Evolutionary conservation across 2,329 filamentous ascomycete genomes (phyloP).

Genomic region (Penicillium fuscoglaucum): DNA sequence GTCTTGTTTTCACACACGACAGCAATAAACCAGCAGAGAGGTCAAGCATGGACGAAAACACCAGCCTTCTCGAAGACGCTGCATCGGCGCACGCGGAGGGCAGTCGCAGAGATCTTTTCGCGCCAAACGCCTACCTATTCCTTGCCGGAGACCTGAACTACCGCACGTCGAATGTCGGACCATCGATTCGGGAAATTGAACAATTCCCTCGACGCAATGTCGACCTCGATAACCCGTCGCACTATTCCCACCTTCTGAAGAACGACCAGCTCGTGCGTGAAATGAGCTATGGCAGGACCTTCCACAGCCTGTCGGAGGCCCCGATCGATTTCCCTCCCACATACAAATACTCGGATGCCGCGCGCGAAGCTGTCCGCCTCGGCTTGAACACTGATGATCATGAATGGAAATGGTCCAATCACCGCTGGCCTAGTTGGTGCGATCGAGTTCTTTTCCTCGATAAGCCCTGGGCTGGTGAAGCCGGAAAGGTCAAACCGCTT

Average conservation of each 20-base stretch:
- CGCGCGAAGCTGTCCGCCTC: slow-evolving; percentile 40
- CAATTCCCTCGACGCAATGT: slow-evolving; percentile 64
- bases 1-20: slow-evolving; percentile 67
- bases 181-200: slow-evolving; percentile 57
- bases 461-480: slow-evolving; percentile 53
- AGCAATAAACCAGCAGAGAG: slow-evolving; percentile 8
- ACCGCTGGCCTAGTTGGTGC: slow-evolving; percentile 91
- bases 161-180: slow-evolving; percentile 70
- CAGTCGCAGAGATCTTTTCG: slow-evolving; percentile 61
- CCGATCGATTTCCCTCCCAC: slow-evolving; percentile 81
- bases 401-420: slow-evolving; percentile 71
- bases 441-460: slow-evolving; percentile 83
- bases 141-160: slow-evolving; percentile 94
- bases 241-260: slow-evolving; percentile 67
- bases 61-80: slow-evolving; percentile 32
- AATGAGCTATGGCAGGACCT: slow-evolving; percentile 64
- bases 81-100: slow-evolving; percentile 31
- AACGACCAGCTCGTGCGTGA: slow-evolving; percentile 80
- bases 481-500: slow-evolving; percentile 51
- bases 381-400: slow-evolving; percentile 35
- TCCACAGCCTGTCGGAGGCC: slow-evolving; percentile 77
- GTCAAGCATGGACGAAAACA: slow-evolving; percentile 30
- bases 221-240: slow-evolving; percentile 52
- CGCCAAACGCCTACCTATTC: slow-evolving; percentile 74
- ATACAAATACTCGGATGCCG: slow-evolving; percentile 73